These are phyloP conservation scores for Globisporangium mamillatum DNA, from an alignment of 352 stramenopile genomes.

Conservation along the genomic window DNA sequence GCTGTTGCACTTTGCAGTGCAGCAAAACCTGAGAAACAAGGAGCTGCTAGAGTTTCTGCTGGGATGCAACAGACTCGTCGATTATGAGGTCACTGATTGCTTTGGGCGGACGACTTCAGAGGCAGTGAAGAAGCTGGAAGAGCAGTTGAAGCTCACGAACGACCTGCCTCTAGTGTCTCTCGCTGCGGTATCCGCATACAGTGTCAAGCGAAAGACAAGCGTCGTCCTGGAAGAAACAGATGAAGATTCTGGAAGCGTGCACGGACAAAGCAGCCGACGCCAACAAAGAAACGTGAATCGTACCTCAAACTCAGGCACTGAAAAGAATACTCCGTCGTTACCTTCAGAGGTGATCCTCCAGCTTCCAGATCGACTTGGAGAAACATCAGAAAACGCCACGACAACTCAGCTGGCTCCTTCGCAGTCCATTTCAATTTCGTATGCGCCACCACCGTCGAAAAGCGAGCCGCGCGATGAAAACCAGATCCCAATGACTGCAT, in stretches of 20 bases:
- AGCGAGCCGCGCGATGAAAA: background rate
- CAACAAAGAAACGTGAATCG: background rate
- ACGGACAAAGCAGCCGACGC: background rate
- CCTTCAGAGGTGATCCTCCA: background rate
- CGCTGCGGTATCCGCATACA: background rate
- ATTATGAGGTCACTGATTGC: conserved; percentile 28
- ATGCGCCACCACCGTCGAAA: background rate
- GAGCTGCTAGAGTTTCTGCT: conserved; percentile 18
- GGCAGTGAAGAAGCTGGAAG: conserved; percentile 17
- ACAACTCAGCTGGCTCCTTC: conserved; percentile 1
- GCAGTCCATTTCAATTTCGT: conserved; percentile 7
- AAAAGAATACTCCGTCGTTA: background rate
- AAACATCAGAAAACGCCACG: background rate
- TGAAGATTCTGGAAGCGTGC: conserved; percentile 1
- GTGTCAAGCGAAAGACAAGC: conserved; percentile 7
- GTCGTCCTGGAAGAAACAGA: conserved; percentile 15
- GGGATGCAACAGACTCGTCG: conserved; percentile 12
- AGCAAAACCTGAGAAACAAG: conserved; percentile 6
- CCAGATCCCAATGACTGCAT: background rate
- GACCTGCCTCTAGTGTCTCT: background rate
- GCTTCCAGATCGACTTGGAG: background rate
- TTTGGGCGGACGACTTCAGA: conserved; percentile 36
- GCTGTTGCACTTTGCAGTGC: conserved; percentile 46
- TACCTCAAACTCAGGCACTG: background rate
- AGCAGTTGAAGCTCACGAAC: conserved; percentile 10